A percentile compares a stretch with the other conserved stretches of the same genome.
These are phyloP conservation scores for Helicocarpus griseus DNA, from an alignment of 2,329 filamentous ascomycete genomes.

Conservation along the genomic window DNA sequence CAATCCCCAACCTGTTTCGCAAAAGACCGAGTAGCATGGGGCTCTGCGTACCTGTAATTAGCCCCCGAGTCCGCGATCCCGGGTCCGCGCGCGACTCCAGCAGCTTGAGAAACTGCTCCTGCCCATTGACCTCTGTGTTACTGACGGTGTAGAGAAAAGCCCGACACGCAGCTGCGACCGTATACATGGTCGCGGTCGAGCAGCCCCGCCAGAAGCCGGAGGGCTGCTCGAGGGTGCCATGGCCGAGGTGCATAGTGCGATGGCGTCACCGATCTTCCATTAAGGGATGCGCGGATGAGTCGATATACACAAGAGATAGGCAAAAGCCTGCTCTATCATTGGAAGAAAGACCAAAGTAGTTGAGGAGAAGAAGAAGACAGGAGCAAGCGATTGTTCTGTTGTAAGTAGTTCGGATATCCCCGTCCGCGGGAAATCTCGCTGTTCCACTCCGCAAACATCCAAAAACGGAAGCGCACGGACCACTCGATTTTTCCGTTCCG, in stretches of 20 bases:
- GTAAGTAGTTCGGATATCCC: background rate
- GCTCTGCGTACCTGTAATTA: slow-evolving; percentile 61
- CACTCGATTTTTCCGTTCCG: slow-evolving; percentile 8
- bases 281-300: slow-evolving; percentile 11
- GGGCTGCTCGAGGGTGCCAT: slow-evolving; percentile 34
- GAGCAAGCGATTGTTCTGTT: too few species aligned
- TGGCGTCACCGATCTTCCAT: slow-evolving; percentile 14
- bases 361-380: background rate
- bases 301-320: slow-evolving; percentile 12
- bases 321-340: background rate
- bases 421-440: background rate
- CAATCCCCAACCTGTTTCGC: slow-evolving; percentile 3
- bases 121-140: slow-evolving; percentile 63
- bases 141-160: slow-evolving; percentile 68
- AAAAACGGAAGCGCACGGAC: slow-evolving; percentile 9
- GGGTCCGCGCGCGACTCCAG: slow-evolving; percentile 64
- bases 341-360: background rate
- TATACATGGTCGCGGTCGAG: slow-evolving; percentile 65
- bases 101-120: slow-evolving; percentile 64
- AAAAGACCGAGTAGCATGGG: slow-evolving; percentile 16
- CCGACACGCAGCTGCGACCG: slow-evolving; percentile 60
- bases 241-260: slow-evolving; percentile 25
- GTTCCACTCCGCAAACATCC: background rate
- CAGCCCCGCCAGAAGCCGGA: slow-evolving; percentile 54
- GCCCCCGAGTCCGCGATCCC: slow-evolving; percentile 58